Evolutionary conservation across 1,284 basidiomycete genomes (phyloP).

Genomic region (Malassezia sympodialis): DNA sequence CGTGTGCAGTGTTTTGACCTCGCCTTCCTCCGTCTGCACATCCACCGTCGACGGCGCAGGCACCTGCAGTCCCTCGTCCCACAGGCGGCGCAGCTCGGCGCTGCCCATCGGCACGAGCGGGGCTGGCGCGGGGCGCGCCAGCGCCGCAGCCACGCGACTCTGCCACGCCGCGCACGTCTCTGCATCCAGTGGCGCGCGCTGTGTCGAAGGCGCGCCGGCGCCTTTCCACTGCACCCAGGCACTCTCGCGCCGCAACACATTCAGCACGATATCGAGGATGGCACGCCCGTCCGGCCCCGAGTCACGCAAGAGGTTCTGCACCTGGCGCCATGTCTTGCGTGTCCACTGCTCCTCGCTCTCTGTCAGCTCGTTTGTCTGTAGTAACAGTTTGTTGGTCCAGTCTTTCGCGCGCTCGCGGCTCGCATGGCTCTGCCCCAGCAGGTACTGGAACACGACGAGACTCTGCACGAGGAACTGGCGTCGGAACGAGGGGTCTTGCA

Average conservation of each 20-base stretch:
- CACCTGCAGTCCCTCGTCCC: constrained; percentile 36
- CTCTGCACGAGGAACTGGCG: constrained; percentile 82
- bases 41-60: constrained; percentile 20
- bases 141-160: constrained; percentile 25
- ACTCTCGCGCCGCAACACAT: constrained; percentile 28
- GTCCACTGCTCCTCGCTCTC: constrained; percentile 38
- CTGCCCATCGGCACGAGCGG: constrained; percentile 34
- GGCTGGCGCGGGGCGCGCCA: constrained; percentile 17
- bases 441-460: constrained; percentile 68
- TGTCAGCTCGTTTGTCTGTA: constrained; percentile 23
- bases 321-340: constrained; percentile 35
- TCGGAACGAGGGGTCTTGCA: constrained; percentile 76
- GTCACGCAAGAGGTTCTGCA: constrained; percentile 28
- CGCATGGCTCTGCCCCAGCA: constrained; percentile 64
- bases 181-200: constrained; percentile 23
- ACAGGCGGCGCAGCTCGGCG: constrained; percentile 36
- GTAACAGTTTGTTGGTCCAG: constrained; percentile 39
- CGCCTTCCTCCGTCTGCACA: constrained; percentile 30
- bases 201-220: constrained; percentile 36
- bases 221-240: constrained; percentile 44
- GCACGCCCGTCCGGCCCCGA: constrained; percentile 29
- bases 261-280: constrained; percentile 31
- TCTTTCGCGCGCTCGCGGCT: constrained; percentile 58
- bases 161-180: constrained; percentile 24
- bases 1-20: constrained; percentile 24